Evolutionary conservation across 2,329 filamentous ascomycete genomes (phyloP), one percentile per base, ranked within the genome.

Genomic region (Trichoderma sp.): DNA sequence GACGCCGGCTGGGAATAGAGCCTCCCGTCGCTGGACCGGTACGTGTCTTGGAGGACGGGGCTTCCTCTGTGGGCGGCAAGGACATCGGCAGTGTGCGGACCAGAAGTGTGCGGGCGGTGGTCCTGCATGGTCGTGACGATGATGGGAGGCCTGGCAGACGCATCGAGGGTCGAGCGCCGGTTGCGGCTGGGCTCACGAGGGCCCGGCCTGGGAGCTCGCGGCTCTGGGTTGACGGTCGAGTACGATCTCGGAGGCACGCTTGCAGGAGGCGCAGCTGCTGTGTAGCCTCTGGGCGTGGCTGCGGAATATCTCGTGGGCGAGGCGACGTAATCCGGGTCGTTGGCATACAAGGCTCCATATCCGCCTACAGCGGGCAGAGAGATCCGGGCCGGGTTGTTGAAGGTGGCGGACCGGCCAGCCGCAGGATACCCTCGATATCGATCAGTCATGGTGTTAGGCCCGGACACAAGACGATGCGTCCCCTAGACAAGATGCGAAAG

Each of bases 1-100:
- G 87, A 86, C 67, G 88, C 87, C n/a, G 88, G 88, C 73, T 88
- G 84, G 34, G 87, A 79, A 76, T 87, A 88, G 75, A 88, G 88
- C 39, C 81, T 79, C 68, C 78, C 77, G 50, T 90, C 87, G 75
- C 84, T 87, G 17, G 84, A 79, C 59, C 87, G 84, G 78, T 87
- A 86, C 5, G 85, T 79, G 70, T 89, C 86, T 73, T 85, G 81
- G 63, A 82, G 81, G 62, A 82, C 77, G 20, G 88, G 88, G 76
- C 87, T 90, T 63, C 74, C 76, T 36, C 87, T 90, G 59, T 75
- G 76, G 36, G 76, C 73, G 36, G 76, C 73, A 64, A 78, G 79
- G 70, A 74, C 74, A 68, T 79, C 80, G 39, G 81, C 80, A 62
- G 81, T 76, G 74, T 85, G 82, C 30, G 83, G 80, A 59, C 80